A percentile compares a stretch with the other conserved stretches of the same genome.
Evolutionary conservation across 2,329 filamentous ascomycete species (phyloP).

Genomic region (Colletotrichum navitas): DNA sequence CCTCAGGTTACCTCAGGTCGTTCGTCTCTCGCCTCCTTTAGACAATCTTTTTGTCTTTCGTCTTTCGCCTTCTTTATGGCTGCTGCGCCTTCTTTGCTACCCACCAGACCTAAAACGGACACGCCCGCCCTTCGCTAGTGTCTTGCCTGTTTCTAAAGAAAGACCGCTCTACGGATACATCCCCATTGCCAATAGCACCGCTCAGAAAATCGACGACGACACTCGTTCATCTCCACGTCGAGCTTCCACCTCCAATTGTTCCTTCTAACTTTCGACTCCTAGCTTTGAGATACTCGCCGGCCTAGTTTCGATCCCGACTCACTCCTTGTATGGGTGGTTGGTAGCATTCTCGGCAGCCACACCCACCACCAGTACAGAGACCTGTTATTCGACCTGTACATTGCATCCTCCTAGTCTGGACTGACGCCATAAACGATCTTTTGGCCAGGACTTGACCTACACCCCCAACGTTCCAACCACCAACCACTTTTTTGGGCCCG

Average conservation of each 20-base stretch:
- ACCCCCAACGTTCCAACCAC: slow-evolving; percentile 39
- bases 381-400: slow-evolving; percentile 32
- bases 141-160: slow-evolving; percentile 36
- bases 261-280: not conserved
- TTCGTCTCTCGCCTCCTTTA: slow-evolving; percentile 9
- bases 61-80: slow-evolving; percentile 28
- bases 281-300: not conserved
- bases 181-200: slow-evolving; percentile 3
- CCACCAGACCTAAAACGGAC: slow-evolving; percentile 36
- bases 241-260: not conserved
- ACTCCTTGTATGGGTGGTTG: slow-evolving; percentile 39
- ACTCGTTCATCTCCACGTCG: slow-evolving; percentile 22
- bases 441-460: slow-evolving; percentile 42
- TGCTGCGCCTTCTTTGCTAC: slow-evolving; percentile 35
- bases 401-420: slow-evolving; percentile 30
- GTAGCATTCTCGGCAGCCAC: slow-evolving; percentile 39
- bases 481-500: slow-evolving; percentile 34
- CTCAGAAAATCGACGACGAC: slow-evolving; percentile 30
- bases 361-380: slow-evolving; percentile 32
- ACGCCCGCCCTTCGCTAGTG: slow-evolving; percentile 28
- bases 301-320: slow-evolving; percentile 43
- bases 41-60: slow-evolving; percentile 39
- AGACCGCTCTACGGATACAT: slow-evolving; percentile 5
- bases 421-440: slow-evolving; percentile 45
- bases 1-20: not conserved